phyloP scores from a whole-genome alignment of 169 alveolate genomes.

The Eimeria brunetti region DNA sequence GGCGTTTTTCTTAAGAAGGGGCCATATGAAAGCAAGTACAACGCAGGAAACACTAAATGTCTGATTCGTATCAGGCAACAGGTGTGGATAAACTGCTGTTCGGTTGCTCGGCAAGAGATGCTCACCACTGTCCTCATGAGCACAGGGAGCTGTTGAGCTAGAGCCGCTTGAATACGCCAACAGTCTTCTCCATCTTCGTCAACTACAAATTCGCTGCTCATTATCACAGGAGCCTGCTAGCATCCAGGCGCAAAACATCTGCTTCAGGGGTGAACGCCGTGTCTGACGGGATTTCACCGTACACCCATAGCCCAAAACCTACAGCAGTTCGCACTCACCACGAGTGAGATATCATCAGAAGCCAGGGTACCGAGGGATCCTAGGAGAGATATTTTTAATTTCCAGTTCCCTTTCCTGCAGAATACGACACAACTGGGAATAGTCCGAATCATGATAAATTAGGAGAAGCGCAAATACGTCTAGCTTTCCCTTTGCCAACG shows the following conservation, averaged over 20 bases:
- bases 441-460: background rate
- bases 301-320: background rate
- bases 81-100: background rate
- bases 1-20: background rate
- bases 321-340: constrained; percentile 26
- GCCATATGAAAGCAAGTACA: background rate
- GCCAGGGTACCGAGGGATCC: constrained; percentile 36
- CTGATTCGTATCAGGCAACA: background rate
- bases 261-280: background rate
- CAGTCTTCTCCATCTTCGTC: constrained; percentile 70
- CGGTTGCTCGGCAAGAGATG: background rate
- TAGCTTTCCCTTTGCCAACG: background rate
- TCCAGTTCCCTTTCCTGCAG: constrained; percentile 71
- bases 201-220: constrained; percentile 6
- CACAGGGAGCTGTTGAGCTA: constrained; percentile 71
- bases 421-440: background rate
- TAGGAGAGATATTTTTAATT: constrained; percentile 14
- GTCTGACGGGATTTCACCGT: background rate
- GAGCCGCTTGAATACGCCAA: constrained; percentile 67
- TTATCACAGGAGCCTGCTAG: constrained; percentile 47
- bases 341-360: background rate
- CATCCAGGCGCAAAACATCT: background rate
- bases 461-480: background rate
- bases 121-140: constrained; percentile 40
- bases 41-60: background rate